Evolutionary conservation across 306 rosid genomes (phyloP), one percentile per base, ranked within the genome.

Genomic region (Fagus sylvatica): DNA sequence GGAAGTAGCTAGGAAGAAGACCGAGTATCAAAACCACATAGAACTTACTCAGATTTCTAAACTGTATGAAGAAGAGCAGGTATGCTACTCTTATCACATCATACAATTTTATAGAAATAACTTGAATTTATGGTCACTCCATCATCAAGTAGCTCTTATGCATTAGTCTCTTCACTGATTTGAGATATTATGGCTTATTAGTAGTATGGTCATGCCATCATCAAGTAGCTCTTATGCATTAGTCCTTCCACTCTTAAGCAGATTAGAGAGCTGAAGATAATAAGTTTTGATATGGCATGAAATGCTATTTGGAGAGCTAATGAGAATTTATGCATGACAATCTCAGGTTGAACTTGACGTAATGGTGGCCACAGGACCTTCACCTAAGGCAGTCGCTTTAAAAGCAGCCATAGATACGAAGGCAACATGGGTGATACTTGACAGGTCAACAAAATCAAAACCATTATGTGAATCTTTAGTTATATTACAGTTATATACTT

Each of bases 351-450:
- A 41, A 54, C 87, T 93, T 75, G 55, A 49, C 48, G 42, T 85
- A 70, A 88, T 76, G 80, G 79, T 84, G 77, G 82, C 87, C 40
- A 76, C 53, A 30, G 98, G 93, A 33, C 42, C 90, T 11, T 90
- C 89, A 51, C 78, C 76, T 0, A 90, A 85, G 87, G 60, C 74
- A 60, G 89, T 82, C 79, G 90, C 93, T 42, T 11, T 85, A 8
- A 83, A 86, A 49, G 80, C 77, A 74, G 90, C 88, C 54, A 51
- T 2, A 78, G 81, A 64, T 37, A 74, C 82, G 37, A 73, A 85
- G 32, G 90, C 97, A 68, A 91, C 93, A 36, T 91, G 96, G 97
- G 76, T 91, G 55, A 84, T 93, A 72, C 91, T 93, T 53, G 97
- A 91, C 74, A 93, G 93, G 98, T 93, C 16, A 83, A 88, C 54